These are phyloP conservation scores for Pichia scutulata DNA, from an alignment of 805 yeast species.

Conservation along the genomic window DNA sequence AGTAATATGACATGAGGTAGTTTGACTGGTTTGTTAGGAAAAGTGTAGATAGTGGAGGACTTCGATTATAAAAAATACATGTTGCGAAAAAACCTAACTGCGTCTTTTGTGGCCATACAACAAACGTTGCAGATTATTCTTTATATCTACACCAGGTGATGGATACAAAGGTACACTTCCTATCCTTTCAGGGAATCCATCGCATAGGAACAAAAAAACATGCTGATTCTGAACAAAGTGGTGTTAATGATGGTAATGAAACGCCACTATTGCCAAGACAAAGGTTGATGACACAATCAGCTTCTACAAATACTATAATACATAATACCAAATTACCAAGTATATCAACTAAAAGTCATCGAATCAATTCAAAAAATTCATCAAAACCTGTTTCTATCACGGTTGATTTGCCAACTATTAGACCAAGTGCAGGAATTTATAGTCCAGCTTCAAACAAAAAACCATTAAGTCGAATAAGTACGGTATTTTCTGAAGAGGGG, in stretches of 20 bases:
- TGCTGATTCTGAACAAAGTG: not conserved
- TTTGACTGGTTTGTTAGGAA: too few relatives aligned
- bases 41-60: too few relatives aligned
- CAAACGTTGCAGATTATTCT: too few relatives aligned
- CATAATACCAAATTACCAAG: not conserved
- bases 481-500: not conserved
- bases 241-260: too few relatives aligned
- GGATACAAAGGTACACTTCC: not conserved
- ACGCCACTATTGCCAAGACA: not conserved
- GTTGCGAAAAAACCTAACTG: not conserved
- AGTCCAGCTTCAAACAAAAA: not conserved
- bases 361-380: not conserved
- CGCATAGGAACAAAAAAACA: not conserved
- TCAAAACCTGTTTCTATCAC: not conserved
- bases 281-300: not conserved
- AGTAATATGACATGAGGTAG: slow-evolving; percentile 76
- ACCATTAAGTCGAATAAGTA: slow-evolving; percentile 1
- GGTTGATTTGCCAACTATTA: slow-evolving; percentile 8
- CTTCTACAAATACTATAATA: not conserved
- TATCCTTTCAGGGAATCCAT: not conserved
- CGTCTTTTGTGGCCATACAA: too few relatives aligned
- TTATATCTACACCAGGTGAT: not conserved
- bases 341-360: not conserved
- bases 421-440: slow-evolving; percentile 5
- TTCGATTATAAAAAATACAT: too few relatives aligned